Percentiles rank a stretch among this genome's conserved stretches.
phyloP scores from a whole-genome alignment of 2,329 filamentous ascomycete genomes.

The Penicillium hordei region DNA sequence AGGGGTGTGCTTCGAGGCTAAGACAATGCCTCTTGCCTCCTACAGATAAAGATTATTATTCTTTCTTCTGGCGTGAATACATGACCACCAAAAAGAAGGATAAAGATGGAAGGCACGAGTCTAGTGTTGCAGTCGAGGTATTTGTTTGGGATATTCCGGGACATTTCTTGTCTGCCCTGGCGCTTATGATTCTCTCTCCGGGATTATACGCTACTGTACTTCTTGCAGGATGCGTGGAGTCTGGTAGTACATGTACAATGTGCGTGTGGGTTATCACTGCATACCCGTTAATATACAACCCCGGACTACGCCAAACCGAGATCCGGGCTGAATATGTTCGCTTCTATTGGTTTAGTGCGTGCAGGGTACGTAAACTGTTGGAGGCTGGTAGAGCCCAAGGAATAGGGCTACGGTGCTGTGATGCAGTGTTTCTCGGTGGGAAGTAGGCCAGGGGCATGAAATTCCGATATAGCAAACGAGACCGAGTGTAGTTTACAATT shows the following conservation, averaged over 20 bases:
- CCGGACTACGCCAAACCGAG: conserved; percentile 13
- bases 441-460: neutral
- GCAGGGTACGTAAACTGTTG: neutral
- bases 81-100: neutral
- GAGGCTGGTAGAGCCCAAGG: neutral
- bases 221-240: conserved; percentile 10
- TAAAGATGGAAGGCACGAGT: neutral
- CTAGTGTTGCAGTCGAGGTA: neutral
- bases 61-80: neutral
- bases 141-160: neutral
- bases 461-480: conserved; percentile 8
- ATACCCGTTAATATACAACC: conserved; percentile 19
- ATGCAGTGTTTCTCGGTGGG: neutral
- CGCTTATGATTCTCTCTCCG: neutral
- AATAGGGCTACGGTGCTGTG: neutral
- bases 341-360: neutral
- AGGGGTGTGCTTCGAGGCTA: neutral
- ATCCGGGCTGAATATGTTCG: neutral
- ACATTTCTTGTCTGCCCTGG: neutral
- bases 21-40: neutral
- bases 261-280: conserved; percentile 10
- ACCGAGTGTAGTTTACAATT: neutral
- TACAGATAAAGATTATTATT: neutral
- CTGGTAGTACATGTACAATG: conserved; percentile 19
- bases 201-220: conserved; percentile 1